A percentile compares a stretch with the other conserved stretches of the same genome.
phyloP scores from a whole-genome alignment of 2,329 filamentous ascomycete genomes.

The Penicillium psychrosexuale region DNA sequence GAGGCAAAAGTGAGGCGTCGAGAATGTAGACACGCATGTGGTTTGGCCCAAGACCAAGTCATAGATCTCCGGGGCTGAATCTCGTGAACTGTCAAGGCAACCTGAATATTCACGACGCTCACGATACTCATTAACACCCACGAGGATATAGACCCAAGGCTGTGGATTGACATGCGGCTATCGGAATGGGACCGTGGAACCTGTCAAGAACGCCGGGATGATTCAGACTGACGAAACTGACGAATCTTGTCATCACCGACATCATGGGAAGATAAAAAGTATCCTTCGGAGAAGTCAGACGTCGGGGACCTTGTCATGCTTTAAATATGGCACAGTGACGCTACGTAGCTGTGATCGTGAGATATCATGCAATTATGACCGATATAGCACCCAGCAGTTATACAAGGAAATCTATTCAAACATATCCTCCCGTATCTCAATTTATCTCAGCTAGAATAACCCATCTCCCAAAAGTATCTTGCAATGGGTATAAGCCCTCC shows the following conservation, averaged over 20 bases:
- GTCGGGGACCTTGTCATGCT: neutral
- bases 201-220: conserved; percentile 14
- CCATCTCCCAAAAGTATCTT: conserved; percentile 9
- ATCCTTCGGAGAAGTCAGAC: neutral
- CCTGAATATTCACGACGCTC: neutral
- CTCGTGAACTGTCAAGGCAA: conserved; percentile 2
- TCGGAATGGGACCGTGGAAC: conserved; percentile 25
- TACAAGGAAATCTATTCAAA: conserved; percentile 17
- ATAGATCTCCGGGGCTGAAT: neutral
- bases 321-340: conserved; percentile 21
- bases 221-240: conserved; percentile 32
- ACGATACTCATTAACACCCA: neutral
- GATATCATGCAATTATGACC: conserved; percentile 29
- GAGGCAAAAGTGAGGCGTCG: conserved; percentile 10
- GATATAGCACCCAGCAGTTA: conserved; percentile 11
- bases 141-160: conserved; percentile 18
- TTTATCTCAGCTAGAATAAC: neutral
- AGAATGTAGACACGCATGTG: neutral
- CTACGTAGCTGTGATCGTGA: conserved; percentile 31
- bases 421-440: conserved; percentile 7
- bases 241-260: conserved; percentile 30
- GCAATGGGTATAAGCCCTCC: conserved; percentile 21
- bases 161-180: conserved; percentile 18
- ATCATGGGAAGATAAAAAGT: conserved; percentile 15
- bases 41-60: neutral